These are phyloP conservation scores for Chenopodium quinoa DNA, from an alignment of 148 eudicot species.

Conservation along the genomic window DNA sequence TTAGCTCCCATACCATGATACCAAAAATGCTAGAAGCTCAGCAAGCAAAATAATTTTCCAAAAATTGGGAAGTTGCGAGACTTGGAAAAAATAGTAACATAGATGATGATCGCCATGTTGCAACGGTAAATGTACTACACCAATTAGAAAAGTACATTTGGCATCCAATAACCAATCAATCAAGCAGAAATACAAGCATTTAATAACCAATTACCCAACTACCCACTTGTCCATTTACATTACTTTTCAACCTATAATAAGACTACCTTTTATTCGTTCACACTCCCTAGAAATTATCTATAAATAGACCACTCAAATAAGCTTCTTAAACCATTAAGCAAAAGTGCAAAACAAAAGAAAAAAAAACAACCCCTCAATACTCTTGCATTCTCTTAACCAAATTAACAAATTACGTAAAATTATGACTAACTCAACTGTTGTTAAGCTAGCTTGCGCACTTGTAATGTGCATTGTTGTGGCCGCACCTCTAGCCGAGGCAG, in stretches of 20 bases:
- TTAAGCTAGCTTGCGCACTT: constrained; percentile 25
- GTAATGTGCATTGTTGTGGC: constrained; percentile 36
- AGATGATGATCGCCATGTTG: not conserved
- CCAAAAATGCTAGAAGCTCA: too few species aligned
- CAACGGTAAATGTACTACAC: not conserved
- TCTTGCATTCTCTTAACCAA: not conserved
- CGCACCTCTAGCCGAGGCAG: constrained; percentile 34
- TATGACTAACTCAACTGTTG: constrained; percentile 25
- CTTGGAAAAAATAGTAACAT: not conserved
- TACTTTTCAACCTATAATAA: too few species aligned
- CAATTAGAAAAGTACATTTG: not conserved
- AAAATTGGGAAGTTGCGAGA: not conserved
- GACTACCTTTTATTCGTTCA: not conserved
- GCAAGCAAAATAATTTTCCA: too few species aligned
- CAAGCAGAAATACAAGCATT: not conserved
- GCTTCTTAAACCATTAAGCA: not conserved
- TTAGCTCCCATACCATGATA: too few species aligned
- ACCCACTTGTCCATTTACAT: not conserved
- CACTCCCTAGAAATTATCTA: constrained; percentile 10
- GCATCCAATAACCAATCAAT: constrained; percentile 11
- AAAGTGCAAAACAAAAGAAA: not conserved
- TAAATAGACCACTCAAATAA: constrained; percentile 6
- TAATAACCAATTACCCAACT: not conserved
- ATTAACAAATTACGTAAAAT: not conserved
- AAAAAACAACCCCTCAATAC: not conserved